phyloP scores from a whole-genome alignment of 495 filamentous ascomycete genomes.

The Immersiella caudata region DNA sequence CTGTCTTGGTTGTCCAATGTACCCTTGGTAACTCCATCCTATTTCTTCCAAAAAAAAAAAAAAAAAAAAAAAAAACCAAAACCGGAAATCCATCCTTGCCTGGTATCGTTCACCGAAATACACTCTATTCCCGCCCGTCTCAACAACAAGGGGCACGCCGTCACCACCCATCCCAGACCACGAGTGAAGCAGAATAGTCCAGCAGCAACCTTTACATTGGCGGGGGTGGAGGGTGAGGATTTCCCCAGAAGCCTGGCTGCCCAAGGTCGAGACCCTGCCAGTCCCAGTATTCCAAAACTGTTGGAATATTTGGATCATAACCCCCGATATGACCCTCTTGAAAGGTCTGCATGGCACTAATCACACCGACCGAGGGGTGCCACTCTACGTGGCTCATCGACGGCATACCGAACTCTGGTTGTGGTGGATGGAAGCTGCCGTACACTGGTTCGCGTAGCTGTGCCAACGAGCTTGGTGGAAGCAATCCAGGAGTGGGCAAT shows the following conservation, averaged over 20 bases:
- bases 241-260: slow-evolving; percentile 28
- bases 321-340: slow-evolving; percentile 13
- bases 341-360: slow-evolving; percentile 9
- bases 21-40: no score
- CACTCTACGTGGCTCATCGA: slow-evolving; percentile 20
- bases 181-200: not conserved
- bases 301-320: slow-evolving; percentile 23
- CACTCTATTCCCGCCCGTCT: no score
- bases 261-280: slow-evolving; percentile 32
- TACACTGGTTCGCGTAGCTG: not conserved
- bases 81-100: no score
- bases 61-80: no score
- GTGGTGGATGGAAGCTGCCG: not conserved
- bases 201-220: not conserved
- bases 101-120: no score
- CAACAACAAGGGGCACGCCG: not conserved
- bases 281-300: slow-evolving; percentile 33
- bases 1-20: no score
- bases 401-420: not conserved
- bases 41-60: no score
- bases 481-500: not conserved
- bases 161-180: not conserved
- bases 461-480: not conserved
- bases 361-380: slow-evolving; percentile 10
- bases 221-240: not conserved